phyloP scores from a whole-genome alignment of 2,329 filamentous ascomycete genomes.

The Aspergillus aculeatinus region DNA sequence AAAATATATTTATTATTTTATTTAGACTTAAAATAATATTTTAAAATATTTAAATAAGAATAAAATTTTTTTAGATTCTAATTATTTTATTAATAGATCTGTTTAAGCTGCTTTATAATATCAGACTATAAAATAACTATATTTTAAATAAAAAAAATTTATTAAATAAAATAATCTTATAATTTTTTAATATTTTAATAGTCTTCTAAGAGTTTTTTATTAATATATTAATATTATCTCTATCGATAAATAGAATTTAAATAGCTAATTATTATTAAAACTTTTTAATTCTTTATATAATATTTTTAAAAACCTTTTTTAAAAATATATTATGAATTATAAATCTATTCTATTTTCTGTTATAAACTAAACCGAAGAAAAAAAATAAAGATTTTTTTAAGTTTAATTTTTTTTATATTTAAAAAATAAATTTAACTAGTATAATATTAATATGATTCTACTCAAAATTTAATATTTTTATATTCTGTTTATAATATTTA shows the following conservation, averaged over 20 bases:
- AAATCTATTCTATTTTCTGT: constrained; percentile 3
- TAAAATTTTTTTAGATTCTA: neutral
- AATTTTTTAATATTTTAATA: neutral
- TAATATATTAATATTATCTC: constrained; percentile 4
- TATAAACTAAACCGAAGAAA: neutral
- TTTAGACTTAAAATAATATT: neutral
- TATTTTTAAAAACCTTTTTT: neutral
- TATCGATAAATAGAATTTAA: neutral
- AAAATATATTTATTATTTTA: no score
- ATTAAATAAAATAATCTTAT: neutral
- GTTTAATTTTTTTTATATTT: neutral
- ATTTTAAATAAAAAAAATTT: constrained; percentile 1
- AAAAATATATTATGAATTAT: constrained; percentile 3
- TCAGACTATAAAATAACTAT: neutral
- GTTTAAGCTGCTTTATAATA: constrained; percentile 1
- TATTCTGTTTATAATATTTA: no score
- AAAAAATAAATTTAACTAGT: neutral
- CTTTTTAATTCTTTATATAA: neutral
- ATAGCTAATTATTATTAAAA: neutral
- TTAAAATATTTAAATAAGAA: neutral
- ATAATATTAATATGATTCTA: no score
- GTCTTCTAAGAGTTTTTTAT: neutral
- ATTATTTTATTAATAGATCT: neutral
- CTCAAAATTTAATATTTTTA: neutral
- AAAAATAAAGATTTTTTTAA: constrained; percentile 13